Percentiles rank a stretch among this genome's conserved stretches.
phyloP scores from a whole-genome alignment of 352 stramenopile genomes.

The Phytophthora kernoviae region DNA sequence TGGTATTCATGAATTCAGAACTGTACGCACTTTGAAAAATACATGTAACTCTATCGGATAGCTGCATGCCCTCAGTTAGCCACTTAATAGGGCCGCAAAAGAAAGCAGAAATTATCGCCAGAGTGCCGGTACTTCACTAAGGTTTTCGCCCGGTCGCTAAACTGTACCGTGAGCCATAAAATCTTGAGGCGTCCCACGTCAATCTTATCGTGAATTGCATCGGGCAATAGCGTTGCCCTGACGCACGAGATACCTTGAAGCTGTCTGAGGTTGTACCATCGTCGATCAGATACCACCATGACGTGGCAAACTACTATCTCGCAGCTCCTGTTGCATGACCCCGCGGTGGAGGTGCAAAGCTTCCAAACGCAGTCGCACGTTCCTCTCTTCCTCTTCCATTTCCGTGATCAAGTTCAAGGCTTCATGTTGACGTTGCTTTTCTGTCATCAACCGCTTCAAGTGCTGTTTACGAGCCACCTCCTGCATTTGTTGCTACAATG shows the following conservation, averaged over 20 bases:
- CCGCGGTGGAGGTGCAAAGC: constrained; percentile 62
- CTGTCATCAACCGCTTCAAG: constrained; percentile 34
- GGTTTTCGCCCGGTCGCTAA: not conserved
- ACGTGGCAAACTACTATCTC: constrained; percentile 3
- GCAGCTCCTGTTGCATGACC: constrained; percentile 43
- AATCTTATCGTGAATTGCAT: constrained; percentile 2
- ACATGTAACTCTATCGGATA: too few species aligned
- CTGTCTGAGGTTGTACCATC: constrained; percentile 4
- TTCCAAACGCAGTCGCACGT: constrained; percentile 53
- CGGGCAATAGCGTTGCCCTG: not conserved
- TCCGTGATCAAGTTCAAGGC: constrained; percentile 40
- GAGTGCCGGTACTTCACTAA: not conserved
- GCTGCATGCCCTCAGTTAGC: too few species aligned
- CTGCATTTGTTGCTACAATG: constrained; percentile 40
- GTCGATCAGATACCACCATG: constrained; percentile 13
- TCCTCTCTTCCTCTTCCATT: constrained; percentile 66
- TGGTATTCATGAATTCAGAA: too few species aligned
- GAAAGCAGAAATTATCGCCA: too few species aligned
- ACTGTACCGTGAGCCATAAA: not conserved
- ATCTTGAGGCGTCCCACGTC: not conserved
- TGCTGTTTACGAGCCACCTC: constrained; percentile 45
- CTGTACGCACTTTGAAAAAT: too few species aligned
- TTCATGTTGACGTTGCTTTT: constrained; percentile 49
- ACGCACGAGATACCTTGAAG: not conserved
- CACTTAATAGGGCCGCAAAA: too few species aligned